Conservation (phyloP, 495 filamentous ascomycete genomes). For the Cercophora samala region DNA sequence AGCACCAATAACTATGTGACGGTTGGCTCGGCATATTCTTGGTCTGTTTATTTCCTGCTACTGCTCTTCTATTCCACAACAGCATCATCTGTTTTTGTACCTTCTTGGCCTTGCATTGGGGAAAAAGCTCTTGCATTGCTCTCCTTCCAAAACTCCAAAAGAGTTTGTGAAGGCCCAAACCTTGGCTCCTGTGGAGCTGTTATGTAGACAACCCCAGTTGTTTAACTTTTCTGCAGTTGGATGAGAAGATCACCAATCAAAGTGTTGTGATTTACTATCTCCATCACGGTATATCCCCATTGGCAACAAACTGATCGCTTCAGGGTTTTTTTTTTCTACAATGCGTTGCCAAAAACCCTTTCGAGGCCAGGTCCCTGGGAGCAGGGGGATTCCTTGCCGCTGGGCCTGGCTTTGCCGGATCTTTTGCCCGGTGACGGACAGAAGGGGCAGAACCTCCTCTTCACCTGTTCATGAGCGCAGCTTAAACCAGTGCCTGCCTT, state of each 20-base stretch:
- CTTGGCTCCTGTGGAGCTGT: not conserved
- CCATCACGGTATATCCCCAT: not conserved
- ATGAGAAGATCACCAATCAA: not conserved
- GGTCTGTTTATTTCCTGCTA: not conserved
- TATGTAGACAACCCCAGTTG: not conserved
- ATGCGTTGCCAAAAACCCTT: not conserved
- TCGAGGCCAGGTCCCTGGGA: not conserved
- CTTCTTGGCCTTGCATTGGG: not conserved
- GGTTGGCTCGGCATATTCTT: not conserved
- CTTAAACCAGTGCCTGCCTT: not conserved
- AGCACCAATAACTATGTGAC: too few relatives aligned
- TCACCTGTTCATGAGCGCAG: not conserved
- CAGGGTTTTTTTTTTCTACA: not conserved
- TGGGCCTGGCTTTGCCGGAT: not conserved
- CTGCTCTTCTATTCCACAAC: not conserved
- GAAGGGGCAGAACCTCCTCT: not conserved
- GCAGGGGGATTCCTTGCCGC: not conserved
- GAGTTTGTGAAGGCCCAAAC: not conserved
- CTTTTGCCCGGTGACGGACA: slow-evolving; percentile 3
- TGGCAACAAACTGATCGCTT: not conserved
- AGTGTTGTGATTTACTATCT: not conserved
- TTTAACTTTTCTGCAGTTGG: not conserved
- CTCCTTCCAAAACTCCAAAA: not conserved
- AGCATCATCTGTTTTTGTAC: not conserved
- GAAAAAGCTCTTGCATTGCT: not conserved